Evolutionary conservation across 441 rosid species (phyloP), one percentile per base, ranked within the genome.

Genomic region (Pelargonium myrrhifolium): DNA sequence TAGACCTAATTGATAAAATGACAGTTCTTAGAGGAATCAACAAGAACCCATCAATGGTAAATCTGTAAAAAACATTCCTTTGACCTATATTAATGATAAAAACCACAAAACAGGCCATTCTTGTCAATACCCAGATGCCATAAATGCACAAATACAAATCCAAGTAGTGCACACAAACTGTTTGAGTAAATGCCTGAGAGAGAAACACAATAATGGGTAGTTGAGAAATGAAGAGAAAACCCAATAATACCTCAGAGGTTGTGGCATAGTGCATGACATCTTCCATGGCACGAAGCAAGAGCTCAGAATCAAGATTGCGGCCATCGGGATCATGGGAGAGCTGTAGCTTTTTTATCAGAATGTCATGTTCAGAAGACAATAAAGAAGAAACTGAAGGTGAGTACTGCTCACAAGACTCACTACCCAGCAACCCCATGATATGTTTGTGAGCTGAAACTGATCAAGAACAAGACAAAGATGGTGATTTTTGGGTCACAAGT

Each of bases 261-360:
- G 86, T 56, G 55, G 84, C 80, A 71, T 74, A 73, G 63, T 72
- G 69, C 70, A 89, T 75, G 75, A 84, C 69, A 69, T 82, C 81
- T 84, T 92, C 88, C 21, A 78, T 71, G 63, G 85, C 89, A 31
- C 74, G 69, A 68, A 89, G 84, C 71, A 89, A 70, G 71, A 60
- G 76, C 75, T 78, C 83, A 14, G 92, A 81, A 75, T 92, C 93
- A 55, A 89, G 74, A 68, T 77, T 69, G 28, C 90, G 89, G 6
- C 86, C 88, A 67, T 89, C 96, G 31, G 93, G 93, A 65, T 86
- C 96, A 82, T 89, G 95, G 72, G 77, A 68, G 22, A 83, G 75
- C 58, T 87, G 81, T 65, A 92, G 83, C 72, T 79, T 82, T 73
- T 72, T 82, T 65, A 87, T 77, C 63, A 87, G 77, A 70, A 78